Conservation (phyloP, 2,329 filamentous ascomycete genomes). For the Talaromyces sp. region DNA sequence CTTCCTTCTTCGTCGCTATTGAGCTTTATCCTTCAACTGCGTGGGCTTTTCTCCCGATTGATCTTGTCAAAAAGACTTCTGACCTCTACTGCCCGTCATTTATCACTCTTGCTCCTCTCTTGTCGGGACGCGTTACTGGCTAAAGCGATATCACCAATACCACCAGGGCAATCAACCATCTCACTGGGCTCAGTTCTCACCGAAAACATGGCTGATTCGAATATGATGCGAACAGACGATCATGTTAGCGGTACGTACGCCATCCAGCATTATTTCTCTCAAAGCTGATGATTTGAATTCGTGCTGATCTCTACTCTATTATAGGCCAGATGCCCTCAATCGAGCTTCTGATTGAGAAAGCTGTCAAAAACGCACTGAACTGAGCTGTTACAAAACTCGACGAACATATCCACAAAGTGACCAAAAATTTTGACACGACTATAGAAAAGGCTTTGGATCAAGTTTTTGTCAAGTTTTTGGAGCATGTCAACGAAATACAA, state of each 20-base stretch:
- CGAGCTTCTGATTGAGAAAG: neutral
- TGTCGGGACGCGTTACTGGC: no score
- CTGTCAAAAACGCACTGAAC: neutral
- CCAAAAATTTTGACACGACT: no score
- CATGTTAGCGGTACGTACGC: neutral
- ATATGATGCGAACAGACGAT: neutral
- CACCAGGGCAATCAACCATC: neutral
- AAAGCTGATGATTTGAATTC: neutral
- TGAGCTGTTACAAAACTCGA: neutral
- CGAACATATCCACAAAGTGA: neutral
- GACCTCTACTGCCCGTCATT: no score
- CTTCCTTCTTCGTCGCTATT: no score
- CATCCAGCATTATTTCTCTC: neutral
- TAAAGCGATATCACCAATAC: no score
- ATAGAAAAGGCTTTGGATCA: neutral
- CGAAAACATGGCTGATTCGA: neutral
- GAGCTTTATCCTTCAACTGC: no score
- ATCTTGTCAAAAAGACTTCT: no score
- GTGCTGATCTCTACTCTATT: neutral
- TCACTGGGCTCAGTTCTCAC: neutral
- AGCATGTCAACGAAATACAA: neutral
- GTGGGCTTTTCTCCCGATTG: no score
- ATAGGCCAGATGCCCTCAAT: neutral
- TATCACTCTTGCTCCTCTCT: no score
- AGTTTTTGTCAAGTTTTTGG: neutral